phyloP scores from a whole-genome alignment of 1,284 basidiomycete species.

The Trichosporon sp. region DNA sequence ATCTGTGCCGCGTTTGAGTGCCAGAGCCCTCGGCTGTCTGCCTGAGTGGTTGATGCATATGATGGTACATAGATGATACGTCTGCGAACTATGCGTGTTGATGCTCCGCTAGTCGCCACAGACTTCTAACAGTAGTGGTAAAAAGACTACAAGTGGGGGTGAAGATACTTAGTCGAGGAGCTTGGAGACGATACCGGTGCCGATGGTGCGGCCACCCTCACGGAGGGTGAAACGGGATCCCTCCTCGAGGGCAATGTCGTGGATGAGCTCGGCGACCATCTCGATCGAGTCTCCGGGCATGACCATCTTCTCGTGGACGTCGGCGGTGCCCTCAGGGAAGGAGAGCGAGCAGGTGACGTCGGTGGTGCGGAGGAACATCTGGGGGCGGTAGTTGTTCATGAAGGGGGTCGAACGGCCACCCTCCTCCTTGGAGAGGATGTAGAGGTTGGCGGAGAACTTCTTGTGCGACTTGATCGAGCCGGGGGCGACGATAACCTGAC shows the following conservation, averaged over 20 bases:
- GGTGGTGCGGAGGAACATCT: slow-evolving; percentile 94
- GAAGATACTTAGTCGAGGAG: slow-evolving; percentile 18
- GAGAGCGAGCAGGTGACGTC: slow-evolving; percentile 85
- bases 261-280: slow-evolving; percentile 80
- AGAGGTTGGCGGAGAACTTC: slow-evolving; percentile 91
- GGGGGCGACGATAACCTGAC: slow-evolving; percentile 86
- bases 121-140: slow-evolving; percentile 16
- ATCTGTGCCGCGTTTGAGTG: slow-evolving; percentile 3
- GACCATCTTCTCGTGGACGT: slow-evolving; percentile 78
- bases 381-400: slow-evolving; percentile 93
- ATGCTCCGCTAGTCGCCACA: slow-evolving; percentile 16
- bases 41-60: slow-evolving; percentile 20
- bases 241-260: slow-evolving; percentile 88
- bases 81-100: slow-evolving; percentile 8
- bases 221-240: slow-evolving; percentile 96
- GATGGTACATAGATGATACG: slow-evolving; percentile 21
- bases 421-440: slow-evolving; percentile 95
- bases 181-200: slow-evolving; percentile 60
- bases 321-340: slow-evolving; percentile 75
- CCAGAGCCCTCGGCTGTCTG: slow-evolving; percentile 10
- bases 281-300: slow-evolving; percentile 99
- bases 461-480: slow-evolving; percentile 93
- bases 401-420: slow-evolving; percentile 98
- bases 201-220: slow-evolving; percentile 93
- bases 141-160: not conserved